These are phyloP conservation scores for Cystoderma amianthinum DNA, from an alignment of 768 basidiomycete genomes.

Conservation along the genomic window DNA sequence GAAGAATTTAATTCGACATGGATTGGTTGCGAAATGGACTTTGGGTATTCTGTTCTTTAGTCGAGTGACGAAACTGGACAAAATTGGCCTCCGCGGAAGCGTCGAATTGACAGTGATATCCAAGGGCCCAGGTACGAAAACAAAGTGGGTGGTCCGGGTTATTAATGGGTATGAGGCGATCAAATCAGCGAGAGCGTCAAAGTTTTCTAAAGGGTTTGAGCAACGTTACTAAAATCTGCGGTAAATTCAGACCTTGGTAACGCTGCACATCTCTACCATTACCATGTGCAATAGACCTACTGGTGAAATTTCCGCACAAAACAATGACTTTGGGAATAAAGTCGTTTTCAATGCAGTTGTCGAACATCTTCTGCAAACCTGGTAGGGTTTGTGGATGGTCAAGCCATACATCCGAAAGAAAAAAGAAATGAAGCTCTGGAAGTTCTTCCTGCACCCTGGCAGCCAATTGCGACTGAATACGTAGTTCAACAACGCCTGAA, in stretches of 20 bases:
- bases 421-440: constrained; percentile 79
- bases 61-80: constrained; percentile 66
- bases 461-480: constrained; percentile 51
- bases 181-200: constrained; percentile 81
- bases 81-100: constrained; percentile 75
- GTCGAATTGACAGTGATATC: constrained; percentile 80
- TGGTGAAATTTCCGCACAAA: constrained; percentile 93
- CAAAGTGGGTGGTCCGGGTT: constrained; percentile 76
- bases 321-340: constrained; percentile 88
- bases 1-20: constrained; percentile 92
- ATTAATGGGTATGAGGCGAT: constrained; percentile 78
- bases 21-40: constrained; percentile 81
- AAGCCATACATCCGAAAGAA: constrained; percentile 94
- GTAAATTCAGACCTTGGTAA: constrained; percentile 76
- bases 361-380: constrained; percentile 81
- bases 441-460: constrained; percentile 62
- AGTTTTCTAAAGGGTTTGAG: constrained; percentile 52
- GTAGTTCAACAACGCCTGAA: constrained; percentile 1
- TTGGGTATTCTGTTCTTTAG: constrained; percentile 72
- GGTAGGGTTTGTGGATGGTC: constrained; percentile 80
- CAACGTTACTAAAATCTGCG: background rate
- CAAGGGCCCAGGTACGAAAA: constrained; percentile 91
- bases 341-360: constrained; percentile 80
- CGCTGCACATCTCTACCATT: constrained; percentile 70
- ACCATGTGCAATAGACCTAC: constrained; percentile 71